Percentiles rank a stretch among this genome's conserved stretches.
Conservation (phyloP, 208 protist genomes). For the Leishmania tropica region DNA sequence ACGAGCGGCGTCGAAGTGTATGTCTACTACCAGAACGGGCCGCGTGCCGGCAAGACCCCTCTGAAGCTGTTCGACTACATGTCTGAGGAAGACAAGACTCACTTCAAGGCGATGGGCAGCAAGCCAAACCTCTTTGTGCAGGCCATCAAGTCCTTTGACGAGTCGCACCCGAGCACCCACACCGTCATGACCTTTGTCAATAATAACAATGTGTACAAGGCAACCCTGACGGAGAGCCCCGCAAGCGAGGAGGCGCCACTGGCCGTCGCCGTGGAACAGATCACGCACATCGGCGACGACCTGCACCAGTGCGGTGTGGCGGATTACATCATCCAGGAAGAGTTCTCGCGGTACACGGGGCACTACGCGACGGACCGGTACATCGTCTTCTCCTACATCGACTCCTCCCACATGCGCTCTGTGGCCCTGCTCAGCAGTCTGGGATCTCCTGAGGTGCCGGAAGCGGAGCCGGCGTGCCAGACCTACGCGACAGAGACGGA, state of each 20-base stretch:
- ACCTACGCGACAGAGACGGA: conserved; percentile 39
- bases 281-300: conserved; percentile 72
- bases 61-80: conserved; percentile 72
- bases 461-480: conserved; percentile 6
- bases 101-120: conserved; percentile 36
- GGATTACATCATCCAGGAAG: conserved; percentile 93
- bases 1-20: conserved; percentile 59
- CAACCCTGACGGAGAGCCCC: conserved; percentile 44
- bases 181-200: conserved; percentile 69
- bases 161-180: conserved; percentile 11
- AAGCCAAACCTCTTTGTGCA: conserved; percentile 67
- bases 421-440: conserved; percentile 56
- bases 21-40: conserved; percentile 61
- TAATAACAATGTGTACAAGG: conserved; percentile 76
- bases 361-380: conserved; percentile 80
- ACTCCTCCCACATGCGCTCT: conserved; percentile 65
- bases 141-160: conserved; percentile 26
- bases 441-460: conserved; percentile 24
- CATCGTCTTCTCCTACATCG: conserved; percentile 79
- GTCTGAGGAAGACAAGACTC: conserved; percentile 32
- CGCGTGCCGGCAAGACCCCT: conserved; percentile 38
- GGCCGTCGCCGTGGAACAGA: conserved; percentile 41
- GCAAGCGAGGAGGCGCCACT: conserved; percentile 28
- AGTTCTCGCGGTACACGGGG: conserved; percentile 89
- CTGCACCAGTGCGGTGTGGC: conserved; percentile 76